Percentiles rank a stretch among this genome's conserved stretches.
Conservation (phyloP, 352 stramenopile genomes). For the Phytophthora citrophthora region DNA sequence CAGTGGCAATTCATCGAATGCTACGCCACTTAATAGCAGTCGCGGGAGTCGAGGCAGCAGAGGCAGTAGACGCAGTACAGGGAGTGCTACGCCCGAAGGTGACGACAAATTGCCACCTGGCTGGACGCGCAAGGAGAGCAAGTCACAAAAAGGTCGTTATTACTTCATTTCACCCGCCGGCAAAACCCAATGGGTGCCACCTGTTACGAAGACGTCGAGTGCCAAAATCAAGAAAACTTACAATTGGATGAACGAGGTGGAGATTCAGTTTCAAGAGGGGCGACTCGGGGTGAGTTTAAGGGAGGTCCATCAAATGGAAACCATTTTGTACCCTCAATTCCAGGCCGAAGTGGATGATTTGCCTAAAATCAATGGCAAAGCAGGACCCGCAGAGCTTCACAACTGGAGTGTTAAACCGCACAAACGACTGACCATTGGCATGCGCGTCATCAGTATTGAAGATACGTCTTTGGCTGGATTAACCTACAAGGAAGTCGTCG, state of each 20-base stretch:
- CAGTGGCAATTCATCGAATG: constrained; percentile 13
- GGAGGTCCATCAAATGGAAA: constrained; percentile 78
- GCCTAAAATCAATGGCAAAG: constrained; percentile 87
- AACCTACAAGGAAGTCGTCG: constrained; percentile 86
- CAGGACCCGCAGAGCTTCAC: constrained; percentile 84
- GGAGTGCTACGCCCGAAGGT: constrained; percentile 26
- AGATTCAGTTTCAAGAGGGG: constrained; percentile 87
- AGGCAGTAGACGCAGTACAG: constrained; percentile 32
- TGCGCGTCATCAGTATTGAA: constrained; percentile 86
- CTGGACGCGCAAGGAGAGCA: constrained; percentile 88
- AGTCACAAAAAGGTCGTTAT: constrained; percentile 84
- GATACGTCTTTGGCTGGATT: constrained; percentile 69
- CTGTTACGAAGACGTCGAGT: constrained; percentile 32
- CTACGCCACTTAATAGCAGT: constrained; percentile 19
- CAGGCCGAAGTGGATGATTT: constrained; percentile 90
- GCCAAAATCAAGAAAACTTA: constrained; percentile 52
- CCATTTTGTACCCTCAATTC: constrained; percentile 84
- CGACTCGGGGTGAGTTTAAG: constrained; percentile 83
- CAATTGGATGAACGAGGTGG: constrained; percentile 84
- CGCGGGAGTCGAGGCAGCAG: constrained; percentile 28
- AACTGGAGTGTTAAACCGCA: constrained; percentile 91
- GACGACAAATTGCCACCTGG: constrained; percentile 64
- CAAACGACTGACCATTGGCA: constrained; percentile 81
- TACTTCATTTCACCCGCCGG: constrained; percentile 86
- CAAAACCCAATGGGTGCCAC: constrained; percentile 86